Evolutionary conservation across 306 rosid genomes (phyloP).

Genomic region (Oxytropis ochrocephala): DNA sequence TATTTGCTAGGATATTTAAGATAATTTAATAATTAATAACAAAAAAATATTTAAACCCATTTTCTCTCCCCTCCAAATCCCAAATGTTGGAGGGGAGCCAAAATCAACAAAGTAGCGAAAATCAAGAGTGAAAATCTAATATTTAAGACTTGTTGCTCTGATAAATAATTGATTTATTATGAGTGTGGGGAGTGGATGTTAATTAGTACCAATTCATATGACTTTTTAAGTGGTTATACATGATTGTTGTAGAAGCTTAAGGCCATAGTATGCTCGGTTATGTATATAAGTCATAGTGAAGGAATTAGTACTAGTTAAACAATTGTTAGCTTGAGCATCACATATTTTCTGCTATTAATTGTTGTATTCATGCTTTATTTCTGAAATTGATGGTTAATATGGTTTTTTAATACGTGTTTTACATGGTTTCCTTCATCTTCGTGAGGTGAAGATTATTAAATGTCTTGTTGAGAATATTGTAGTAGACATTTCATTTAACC

Average conservation of each 20-base stretch:
- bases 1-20: neutral
- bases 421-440: conserved; percentile 13
- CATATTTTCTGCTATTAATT: neutral
- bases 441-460: conserved; percentile 91
- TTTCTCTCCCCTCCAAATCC: neutral
- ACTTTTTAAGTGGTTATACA: neutral
- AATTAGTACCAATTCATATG: neutral
- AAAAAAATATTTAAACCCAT: neutral
- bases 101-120: neutral
- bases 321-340: neutral
- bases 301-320: neutral
- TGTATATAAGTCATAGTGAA: neutral
- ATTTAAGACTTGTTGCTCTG: neutral
- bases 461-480: conserved; percentile 99
- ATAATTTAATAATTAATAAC: neutral
- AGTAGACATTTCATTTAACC: conserved; percentile 96
- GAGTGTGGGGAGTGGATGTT: neutral
- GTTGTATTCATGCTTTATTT: neutral
- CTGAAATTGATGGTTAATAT: neutral
- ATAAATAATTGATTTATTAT: neutral
- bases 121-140: neutral
- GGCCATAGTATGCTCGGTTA: neutral
- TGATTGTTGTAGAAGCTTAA: conserved; percentile 1
- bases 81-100: neutral
- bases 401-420: neutral